phyloP scores from a whole-genome alignment of 208 protist species.

The Phytomonas serpens region DNA sequence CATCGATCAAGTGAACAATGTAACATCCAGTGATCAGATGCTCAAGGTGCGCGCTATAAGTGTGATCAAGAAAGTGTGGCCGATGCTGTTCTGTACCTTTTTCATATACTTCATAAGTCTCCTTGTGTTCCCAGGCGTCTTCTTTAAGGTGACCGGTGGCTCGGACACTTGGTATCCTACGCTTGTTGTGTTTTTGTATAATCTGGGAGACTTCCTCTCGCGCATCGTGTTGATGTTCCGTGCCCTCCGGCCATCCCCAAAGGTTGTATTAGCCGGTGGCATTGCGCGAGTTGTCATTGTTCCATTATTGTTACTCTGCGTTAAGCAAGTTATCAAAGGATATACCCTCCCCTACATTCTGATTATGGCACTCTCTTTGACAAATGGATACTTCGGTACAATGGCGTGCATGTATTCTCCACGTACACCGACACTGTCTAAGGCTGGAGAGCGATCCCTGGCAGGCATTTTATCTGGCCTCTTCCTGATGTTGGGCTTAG shows the following conservation, averaged over 20 bases:
- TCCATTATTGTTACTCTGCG: slow-evolving; percentile 53
- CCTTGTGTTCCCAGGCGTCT: slow-evolving; percentile 65
- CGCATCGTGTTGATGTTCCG: slow-evolving; percentile 39
- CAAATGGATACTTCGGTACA: slow-evolving; percentile 74
- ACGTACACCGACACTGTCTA: slow-evolving; percentile 27
- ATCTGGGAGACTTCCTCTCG: slow-evolving; percentile 45
- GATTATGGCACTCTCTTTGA: slow-evolving; percentile 34
- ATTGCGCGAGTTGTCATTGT: slow-evolving; percentile 44
- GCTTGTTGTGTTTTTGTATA: slow-evolving; percentile 46
- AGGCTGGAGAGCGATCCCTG: slow-evolving; percentile 52
- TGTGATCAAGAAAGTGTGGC: slow-evolving; percentile 51
- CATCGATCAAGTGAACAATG: slow-evolving; percentile 19
- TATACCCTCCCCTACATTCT: slow-evolving; percentile 43
- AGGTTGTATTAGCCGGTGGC: slow-evolving; percentile 32
- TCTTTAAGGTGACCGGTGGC: slow-evolving; percentile 29
- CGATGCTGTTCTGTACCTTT: slow-evolving; percentile 61
- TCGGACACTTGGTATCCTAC: slow-evolving; percentile 45
- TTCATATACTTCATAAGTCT: slow-evolving; percentile 51
- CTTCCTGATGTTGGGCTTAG: slow-evolving; percentile 42
- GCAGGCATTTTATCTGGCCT: slow-evolving; percentile 39
- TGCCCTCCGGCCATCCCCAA: slow-evolving; percentile 27
- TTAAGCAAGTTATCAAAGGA: slow-evolving; percentile 33
- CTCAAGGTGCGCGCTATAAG: slow-evolving; percentile 24
- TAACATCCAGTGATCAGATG: slow-evolving; percentile 58
- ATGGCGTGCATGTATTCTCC: slow-evolving; percentile 64